Conservation (phyloP, 306 rosid genomes). For the Cucurbita moschata region DNA sequence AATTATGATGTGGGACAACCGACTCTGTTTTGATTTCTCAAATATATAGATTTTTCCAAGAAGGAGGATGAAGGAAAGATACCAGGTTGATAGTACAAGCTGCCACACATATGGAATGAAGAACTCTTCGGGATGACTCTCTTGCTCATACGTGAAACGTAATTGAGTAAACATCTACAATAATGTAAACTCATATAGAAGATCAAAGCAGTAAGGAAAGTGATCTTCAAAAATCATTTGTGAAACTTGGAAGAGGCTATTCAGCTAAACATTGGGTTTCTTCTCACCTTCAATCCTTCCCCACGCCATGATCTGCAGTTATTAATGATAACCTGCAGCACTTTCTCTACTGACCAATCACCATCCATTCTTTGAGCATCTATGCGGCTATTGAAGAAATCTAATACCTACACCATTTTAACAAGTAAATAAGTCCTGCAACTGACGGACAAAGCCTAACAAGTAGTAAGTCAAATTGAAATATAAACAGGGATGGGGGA, state of each 20-base stretch:
- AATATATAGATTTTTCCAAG: not conserved
- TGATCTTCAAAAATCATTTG: constrained; percentile 4
- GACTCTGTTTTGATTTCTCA: not conserved
- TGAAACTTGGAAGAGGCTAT: constrained; percentile 1
- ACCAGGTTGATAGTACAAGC: constrained; percentile 82
- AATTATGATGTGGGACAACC: not conserved
- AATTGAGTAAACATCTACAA: constrained; percentile 86
- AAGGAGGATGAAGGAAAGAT: constrained; percentile 16
- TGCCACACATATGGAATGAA: constrained; percentile 95
- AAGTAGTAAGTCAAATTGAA: not conserved
- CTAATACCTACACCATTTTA: constrained; percentile 57
- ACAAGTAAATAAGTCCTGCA: not conserved
- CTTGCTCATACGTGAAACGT: constrained; percentile 98
- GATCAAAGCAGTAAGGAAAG: not conserved
- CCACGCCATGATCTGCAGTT: constrained; percentile 96
- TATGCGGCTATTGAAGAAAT: constrained; percentile 90
- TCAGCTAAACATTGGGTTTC: not conserved
- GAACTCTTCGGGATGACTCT: constrained; percentile 94
- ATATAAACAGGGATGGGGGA: not conserved
- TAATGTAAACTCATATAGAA: not conserved
- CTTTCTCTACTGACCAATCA: constrained; percentile 90
- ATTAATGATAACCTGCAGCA: constrained; percentile 72
- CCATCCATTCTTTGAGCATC: constrained; percentile 74
- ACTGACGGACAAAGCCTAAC: not conserved
- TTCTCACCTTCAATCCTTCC: constrained; percentile 89